Evolutionary conservation across 352 stramenopile species (phyloP).

Genomic region (Phytophthora pluvialis): DNA sequence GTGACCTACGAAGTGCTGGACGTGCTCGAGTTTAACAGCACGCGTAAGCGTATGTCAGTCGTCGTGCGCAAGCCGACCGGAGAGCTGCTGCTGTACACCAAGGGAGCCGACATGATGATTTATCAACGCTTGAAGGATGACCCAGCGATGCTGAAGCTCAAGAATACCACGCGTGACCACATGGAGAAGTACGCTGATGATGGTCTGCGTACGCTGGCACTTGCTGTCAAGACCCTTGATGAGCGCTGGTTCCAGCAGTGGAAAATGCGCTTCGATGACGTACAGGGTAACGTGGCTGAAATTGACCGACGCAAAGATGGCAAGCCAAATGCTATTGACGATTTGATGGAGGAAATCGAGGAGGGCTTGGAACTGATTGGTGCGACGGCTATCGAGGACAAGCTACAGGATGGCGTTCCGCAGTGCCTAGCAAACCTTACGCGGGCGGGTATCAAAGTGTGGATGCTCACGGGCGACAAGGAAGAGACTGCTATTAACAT

Average conservation of each 20-base stretch:
- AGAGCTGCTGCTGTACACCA: slow-evolving; percentile 74
- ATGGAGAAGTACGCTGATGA: slow-evolving; percentile 88
- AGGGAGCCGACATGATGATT: slow-evolving; percentile 95
- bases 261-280: slow-evolving; percentile 78
- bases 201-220: slow-evolving; percentile 82
- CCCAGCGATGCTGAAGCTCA: slow-evolving; percentile 52
- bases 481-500: slow-evolving; percentile 97
- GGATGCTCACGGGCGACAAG: slow-evolving; percentile 97
- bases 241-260: slow-evolving; percentile 78
- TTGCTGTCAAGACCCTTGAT: slow-evolving; percentile 76
- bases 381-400: slow-evolving; percentile 93
- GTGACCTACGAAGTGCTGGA: slow-evolving; percentile 70
- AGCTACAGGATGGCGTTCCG: slow-evolving; percentile 91
- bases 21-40: slow-evolving; percentile 84
- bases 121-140: slow-evolving; percentile 78
- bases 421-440: slow-evolving; percentile 84
- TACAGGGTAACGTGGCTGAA: slow-evolving; percentile 65
- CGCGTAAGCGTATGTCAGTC: slow-evolving; percentile 79
- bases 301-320: slow-evolving; percentile 85
- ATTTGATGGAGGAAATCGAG: slow-evolving; percentile 87
- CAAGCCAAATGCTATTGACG: slow-evolving; percentile 76
- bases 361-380: slow-evolving; percentile 83
- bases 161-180: slow-evolving; percentile 71
- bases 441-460: slow-evolving; percentile 92
- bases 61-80: slow-evolving; percentile 63